Conservation (phyloP, 768 basidiomycete genomes). For the Mrakia hoshinonis region DNA sequence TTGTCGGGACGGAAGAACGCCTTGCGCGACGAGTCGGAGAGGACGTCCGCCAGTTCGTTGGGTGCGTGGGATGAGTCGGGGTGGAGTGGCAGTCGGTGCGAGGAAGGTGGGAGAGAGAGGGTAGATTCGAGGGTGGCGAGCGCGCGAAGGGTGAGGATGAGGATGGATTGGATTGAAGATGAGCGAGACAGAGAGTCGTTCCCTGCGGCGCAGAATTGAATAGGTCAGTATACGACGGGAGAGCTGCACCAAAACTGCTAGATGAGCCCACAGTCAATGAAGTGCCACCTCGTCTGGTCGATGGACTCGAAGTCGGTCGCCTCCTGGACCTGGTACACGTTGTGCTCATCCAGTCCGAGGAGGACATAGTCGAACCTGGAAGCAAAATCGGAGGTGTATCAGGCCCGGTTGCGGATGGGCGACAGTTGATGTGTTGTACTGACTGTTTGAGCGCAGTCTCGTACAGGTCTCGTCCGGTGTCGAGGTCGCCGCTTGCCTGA, state of each 20-base stretch:
- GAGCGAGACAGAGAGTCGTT: constrained; percentile 4
- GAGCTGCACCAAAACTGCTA: background rate
- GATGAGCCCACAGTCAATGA: constrained; percentile 33
- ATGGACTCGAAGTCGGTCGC: background rate
- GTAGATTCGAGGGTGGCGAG: constrained; percentile 26
- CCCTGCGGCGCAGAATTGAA: background rate
- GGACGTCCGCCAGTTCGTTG: constrained; percentile 17
- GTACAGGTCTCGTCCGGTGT: constrained; percentile 31
- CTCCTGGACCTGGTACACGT: constrained; percentile 20
- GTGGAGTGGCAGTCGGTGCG: background rate
- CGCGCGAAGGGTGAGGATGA: constrained; percentile 31
- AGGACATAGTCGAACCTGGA: constrained; percentile 20
- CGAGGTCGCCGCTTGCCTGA: constrained; percentile 27
- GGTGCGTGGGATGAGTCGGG: background rate
- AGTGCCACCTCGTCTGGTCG: constrained; percentile 31
- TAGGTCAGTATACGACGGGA: background rate
- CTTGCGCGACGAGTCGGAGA: constrained; percentile 24
- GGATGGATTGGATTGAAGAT: constrained; percentile 28
- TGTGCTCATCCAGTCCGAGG: background rate
- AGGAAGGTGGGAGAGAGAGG: constrained; percentile 27
- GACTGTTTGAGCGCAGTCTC: constrained; percentile 29
- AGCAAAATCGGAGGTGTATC: background rate
- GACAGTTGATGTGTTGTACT: background rate
- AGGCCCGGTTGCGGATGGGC: background rate
- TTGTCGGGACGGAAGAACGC: constrained; percentile 29